Evolutionary conservation across 495 filamentous ascomycete species (phyloP).

Genomic region (Penicillium turbatum): DNA sequence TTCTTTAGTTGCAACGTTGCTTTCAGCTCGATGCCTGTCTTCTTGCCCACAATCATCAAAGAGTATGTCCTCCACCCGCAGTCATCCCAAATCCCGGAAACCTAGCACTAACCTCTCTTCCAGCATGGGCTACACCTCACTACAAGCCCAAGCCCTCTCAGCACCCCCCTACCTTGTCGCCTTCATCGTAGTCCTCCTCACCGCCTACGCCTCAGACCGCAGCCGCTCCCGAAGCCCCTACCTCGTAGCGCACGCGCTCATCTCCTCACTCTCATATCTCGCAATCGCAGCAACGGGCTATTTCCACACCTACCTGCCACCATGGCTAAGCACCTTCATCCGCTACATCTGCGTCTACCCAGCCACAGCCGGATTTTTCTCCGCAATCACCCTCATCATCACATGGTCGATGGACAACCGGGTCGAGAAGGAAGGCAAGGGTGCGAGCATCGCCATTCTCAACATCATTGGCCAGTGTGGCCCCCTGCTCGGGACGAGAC

Average conservation of each 20-base stretch:
- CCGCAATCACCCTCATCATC: conserved; percentile 57
- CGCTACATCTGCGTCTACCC: conserved; percentile 57
- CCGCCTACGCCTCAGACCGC: conserved; percentile 51
- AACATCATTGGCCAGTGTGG: conserved; percentile 61
- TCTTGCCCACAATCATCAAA: conserved; percentile 55
- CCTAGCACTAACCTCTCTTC: neutral
- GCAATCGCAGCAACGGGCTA: conserved; percentile 45
- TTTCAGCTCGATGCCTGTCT: conserved; percentile 56
- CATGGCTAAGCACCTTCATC: conserved; percentile 30
- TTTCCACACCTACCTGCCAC: conserved; percentile 34
- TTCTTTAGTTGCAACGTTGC: conserved; percentile 58
- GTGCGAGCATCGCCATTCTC: conserved; percentile 53
- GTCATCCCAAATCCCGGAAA: neutral
- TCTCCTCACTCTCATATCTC: conserved; percentile 59
- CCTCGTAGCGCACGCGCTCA: conserved; percentile 46
- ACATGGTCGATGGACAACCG: conserved; percentile 66
- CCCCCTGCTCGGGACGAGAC: conserved; percentile 55
- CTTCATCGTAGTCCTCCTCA: conserved; percentile 47
- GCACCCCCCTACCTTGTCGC: conserved; percentile 55
- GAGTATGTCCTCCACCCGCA: conserved; percentile 34
- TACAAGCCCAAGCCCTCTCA: conserved; percentile 51
- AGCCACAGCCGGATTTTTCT: conserved; percentile 57
- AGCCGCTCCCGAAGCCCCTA: conserved; percentile 44
- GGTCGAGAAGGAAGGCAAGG: conserved; percentile 49
- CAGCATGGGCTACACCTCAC: conserved; percentile 48